These are phyloP conservation scores for Tetrapisispora pingtungensis DNA, from an alignment of 805 yeast genomes.

Conservation along the genomic window DNA sequence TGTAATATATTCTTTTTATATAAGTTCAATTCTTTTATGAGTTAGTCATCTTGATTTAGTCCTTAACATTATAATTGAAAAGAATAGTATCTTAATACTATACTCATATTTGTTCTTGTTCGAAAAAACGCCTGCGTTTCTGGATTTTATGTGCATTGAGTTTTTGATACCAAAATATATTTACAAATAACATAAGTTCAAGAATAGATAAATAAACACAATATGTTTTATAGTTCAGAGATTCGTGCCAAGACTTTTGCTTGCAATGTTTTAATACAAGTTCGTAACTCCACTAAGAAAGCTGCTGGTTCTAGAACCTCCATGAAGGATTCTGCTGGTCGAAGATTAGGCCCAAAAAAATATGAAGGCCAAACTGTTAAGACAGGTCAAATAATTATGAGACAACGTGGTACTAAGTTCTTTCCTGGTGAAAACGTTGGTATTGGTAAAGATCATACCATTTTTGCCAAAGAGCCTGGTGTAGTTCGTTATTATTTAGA, in stretches of 20 bases:
- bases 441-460: slow-evolving; percentile 89
- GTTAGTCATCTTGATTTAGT: too few relatives aligned
- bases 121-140: too few relatives aligned
- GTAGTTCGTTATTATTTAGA: slow-evolving; percentile 83
- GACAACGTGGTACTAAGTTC: slow-evolving; percentile 92
- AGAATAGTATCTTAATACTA: too few relatives aligned
- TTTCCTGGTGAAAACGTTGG: slow-evolving; percentile 89
- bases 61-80: too few relatives aligned
- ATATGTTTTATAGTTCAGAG: not conserved
- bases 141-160: too few relatives aligned
- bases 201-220: too few relatives aligned
- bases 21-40: too few relatives aligned
- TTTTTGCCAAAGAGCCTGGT: slow-evolving; percentile 87
- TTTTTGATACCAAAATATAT: too few relatives aligned
- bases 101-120: too few relatives aligned
- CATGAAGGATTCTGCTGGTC: slow-evolving; percentile 90
- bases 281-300: slow-evolving; percentile 87
- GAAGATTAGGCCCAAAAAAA: slow-evolving; percentile 83
- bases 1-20: too few relatives aligned
- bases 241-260: not conserved
- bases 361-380: slow-evolving; percentile 65
- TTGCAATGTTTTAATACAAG: slow-evolving; percentile 25
- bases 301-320: slow-evolving; percentile 93
- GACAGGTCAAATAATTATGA: slow-evolving; percentile 78
- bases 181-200: too few relatives aligned